These are phyloP conservation scores for Curvularia eragrostidis DNA, from an alignment of 2,329 filamentous ascomycete genomes.

Conservation along the genomic window DNA sequence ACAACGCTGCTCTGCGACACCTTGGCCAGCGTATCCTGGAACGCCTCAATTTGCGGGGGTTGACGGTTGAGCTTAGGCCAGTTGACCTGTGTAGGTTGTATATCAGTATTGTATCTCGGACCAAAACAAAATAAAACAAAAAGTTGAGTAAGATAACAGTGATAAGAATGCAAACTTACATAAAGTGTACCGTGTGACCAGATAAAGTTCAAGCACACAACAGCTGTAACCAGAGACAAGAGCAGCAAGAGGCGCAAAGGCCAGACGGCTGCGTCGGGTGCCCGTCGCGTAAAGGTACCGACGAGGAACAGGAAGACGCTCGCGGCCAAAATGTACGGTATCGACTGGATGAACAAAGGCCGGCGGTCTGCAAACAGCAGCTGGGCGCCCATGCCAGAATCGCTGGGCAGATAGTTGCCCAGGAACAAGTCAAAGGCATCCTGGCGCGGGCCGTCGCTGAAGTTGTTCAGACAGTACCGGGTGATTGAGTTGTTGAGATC, in stretches of 20 bases:
- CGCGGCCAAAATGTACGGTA: conserved; percentile 88
- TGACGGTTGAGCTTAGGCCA: conserved; percentile 97
- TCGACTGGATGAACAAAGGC: conserved; percentile 87
- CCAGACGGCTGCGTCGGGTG: conserved; percentile 77
- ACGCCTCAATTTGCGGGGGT: conserved; percentile 84
- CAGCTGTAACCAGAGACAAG: conserved; percentile 74
- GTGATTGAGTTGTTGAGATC: conserved; percentile 89
- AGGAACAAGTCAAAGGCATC: conserved; percentile 96
- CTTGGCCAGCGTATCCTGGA: conserved; percentile 82
- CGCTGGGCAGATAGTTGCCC: conserved; percentile 79
- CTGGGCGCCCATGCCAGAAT: conserved; percentile 72
- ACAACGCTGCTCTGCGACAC: conserved; percentile 83
- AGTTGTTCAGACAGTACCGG: conserved; percentile 93
- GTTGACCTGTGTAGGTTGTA: conserved; percentile 73
- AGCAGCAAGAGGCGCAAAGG: conserved; percentile 83
- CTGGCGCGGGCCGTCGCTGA: conserved; percentile 89
- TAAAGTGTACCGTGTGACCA: conserved; percentile 88
- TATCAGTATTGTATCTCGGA: not conserved
- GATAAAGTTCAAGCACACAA: conserved; percentile 79
- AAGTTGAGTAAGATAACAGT: not conserved
- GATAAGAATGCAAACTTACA: no score
- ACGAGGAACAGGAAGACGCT: conserved; percentile 84
- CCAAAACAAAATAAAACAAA: not conserved
- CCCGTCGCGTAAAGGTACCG: conserved; percentile 72
- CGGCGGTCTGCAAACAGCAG: conserved; percentile 83